These are phyloP conservation scores for Salix caprea DNA, from an alignment of 345 rosid species.

Conservation along the genomic window DNA sequence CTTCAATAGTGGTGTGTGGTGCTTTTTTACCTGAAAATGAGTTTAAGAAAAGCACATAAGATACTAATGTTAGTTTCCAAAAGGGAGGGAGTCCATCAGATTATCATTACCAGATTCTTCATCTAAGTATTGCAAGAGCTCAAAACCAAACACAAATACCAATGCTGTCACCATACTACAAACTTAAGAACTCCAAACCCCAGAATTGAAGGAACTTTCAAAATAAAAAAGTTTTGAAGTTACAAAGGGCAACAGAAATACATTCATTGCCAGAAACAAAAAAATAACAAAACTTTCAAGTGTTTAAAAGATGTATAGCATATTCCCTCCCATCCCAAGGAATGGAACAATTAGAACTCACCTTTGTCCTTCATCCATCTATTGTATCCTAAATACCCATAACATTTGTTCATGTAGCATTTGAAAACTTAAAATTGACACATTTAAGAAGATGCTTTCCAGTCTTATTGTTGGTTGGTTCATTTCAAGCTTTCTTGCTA, in stretches of 20 bases:
- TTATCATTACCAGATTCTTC: not conserved
- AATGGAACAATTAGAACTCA: not conserved
- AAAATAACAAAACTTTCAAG: not conserved
- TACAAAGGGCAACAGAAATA: not conserved
- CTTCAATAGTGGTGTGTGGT: slow-evolving; percentile 28
- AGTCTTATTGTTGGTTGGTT: no score
- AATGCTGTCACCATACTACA: not conserved
- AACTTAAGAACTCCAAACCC: not conserved
- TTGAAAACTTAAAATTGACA: not conserved
- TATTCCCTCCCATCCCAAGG: not conserved
- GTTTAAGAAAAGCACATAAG: no score
- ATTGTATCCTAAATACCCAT: not conserved
- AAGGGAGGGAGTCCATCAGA: not conserved
- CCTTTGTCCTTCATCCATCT: not conserved
- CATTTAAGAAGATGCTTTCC: not conserved
- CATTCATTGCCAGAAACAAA: not conserved
- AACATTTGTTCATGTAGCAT: not conserved
- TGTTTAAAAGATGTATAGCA: not conserved
- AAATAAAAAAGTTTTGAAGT: not conserved
- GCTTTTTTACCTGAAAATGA: slow-evolving; percentile 22
- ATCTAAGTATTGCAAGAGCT: not conserved
- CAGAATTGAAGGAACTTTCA: not conserved
- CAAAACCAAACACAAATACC: not conserved
- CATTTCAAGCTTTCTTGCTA: no score
- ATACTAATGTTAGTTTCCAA: no score